Evolutionary conservation across 345 rosid species (phyloP), one percentile per base, ranked within the genome.

Genomic region (Excoecaria agallocha): DNA sequence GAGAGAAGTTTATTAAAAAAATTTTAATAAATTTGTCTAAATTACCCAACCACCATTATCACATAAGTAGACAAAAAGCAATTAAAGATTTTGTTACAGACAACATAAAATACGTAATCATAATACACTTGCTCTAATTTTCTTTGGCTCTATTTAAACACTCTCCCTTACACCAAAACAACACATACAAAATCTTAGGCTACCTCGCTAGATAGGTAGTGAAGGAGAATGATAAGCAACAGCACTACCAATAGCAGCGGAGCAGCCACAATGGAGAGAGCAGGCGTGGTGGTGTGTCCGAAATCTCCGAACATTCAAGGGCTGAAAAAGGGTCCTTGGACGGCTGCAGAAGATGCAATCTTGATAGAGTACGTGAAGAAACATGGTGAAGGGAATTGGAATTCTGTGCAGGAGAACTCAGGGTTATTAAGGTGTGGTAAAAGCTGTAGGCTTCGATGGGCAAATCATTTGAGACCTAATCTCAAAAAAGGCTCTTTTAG

Each of bases 391-490:
- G 93, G 95, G 51, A 88, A 90, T 8, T 93, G 98, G 98, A 91
- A 88, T 77, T 86, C 93, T 1, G 91, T 93, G 75, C 90, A 86
- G 46, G 87, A 85, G 85, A 87, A 86, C 72, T 80, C 91, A 0
- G 90, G 92, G 20, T 75, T 93, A 86, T 86, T 84, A 89, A 86
- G 97, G 77, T 89, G 95, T 76, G 97, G 97, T 0, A 93, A 93
- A 82, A 93, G 97, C 65, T 93, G 97, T 63, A 86, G 97, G 84
- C 84, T 93, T 60, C 82, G 98, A 78, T 93, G 98, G 98, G 91
- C 93, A 1, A 91, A 93, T 78, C 98, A 93, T 81, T 89, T 93
- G 79, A 78, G 97, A 62, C 97, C 95, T 46, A 89, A 91, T 81
- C 91, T 93, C 3, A 91, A 88, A 82, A 93, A 90, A 69, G 93